Percentiles rank a stretch among this genome's conserved stretches.
phyloP scores from a whole-genome alignment of 2,329 filamentous ascomycete species.

The Gnomoniopsis smithogilvyi region DNA sequence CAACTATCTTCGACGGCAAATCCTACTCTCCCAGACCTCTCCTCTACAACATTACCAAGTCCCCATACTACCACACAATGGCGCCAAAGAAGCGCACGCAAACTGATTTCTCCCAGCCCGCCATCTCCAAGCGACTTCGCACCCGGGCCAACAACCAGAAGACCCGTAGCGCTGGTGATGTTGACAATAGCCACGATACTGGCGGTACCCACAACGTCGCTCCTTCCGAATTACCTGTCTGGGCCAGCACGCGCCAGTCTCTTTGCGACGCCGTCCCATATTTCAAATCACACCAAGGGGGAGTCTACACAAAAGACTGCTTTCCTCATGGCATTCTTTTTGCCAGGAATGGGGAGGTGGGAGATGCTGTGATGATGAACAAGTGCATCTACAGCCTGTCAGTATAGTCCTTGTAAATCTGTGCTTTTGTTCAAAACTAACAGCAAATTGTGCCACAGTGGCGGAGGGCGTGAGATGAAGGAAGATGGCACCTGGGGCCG shows the following conservation, averaged over 20 bases:
- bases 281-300: conserved; percentile 59
- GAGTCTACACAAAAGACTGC: conserved; percentile 48
- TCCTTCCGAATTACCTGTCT: conserved; percentile 41
- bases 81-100: no score
- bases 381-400: conserved; percentile 63
- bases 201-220: not conserved
- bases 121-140: no score
- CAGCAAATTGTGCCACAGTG: conserved; percentile 31
- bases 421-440: not conserved
- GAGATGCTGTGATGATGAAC: conserved; percentile 28
- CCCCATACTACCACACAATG: no score
- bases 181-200: no score
- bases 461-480: conserved; percentile 44
- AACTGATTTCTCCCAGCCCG: no score
- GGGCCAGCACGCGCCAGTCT: conserved; percentile 55
- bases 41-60: no score
- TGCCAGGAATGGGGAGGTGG: not conserved
- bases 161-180: no score
- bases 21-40: no score
- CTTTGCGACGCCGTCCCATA: conserved; percentile 63
- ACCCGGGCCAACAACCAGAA: no score
- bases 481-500: not conserved
- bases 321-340: conserved; percentile 33
- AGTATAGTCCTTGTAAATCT: conserved; percentile 24
- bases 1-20: no score